Percentiles rank a stretch among this genome's conserved stretches.
These are phyloP conservation scores for Hemisphaericaspora lyxosophila DNA, from an alignment of 1,139 yeast genomes.

Conservation along the genomic window DNA sequence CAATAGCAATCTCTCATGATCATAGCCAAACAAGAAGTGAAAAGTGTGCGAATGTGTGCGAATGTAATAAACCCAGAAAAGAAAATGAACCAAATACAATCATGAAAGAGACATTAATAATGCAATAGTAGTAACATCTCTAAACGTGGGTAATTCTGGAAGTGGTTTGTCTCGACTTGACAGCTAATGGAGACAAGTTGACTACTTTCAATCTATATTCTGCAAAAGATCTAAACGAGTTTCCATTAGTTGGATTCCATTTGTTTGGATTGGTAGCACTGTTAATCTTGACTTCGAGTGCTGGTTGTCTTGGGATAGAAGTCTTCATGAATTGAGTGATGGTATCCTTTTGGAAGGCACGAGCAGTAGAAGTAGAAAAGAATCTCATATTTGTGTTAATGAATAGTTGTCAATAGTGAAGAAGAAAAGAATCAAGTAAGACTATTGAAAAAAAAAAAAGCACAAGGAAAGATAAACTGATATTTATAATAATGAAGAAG, in stretches of 20 bases:
- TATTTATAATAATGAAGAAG: too few relatives aligned
- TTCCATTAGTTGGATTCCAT: constrained; percentile 40
- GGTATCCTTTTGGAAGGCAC: constrained; percentile 10
- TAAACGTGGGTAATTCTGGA: neutral
- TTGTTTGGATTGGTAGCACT: constrained; percentile 15
- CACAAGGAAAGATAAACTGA: too few relatives aligned
- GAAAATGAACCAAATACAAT: constrained; percentile 1
- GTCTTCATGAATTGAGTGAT: constrained; percentile 34
- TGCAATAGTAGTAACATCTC: too few relatives aligned
- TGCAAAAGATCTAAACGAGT: constrained; percentile 52
- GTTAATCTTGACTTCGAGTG: constrained; percentile 32
- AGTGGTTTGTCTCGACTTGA: constrained; percentile 11
- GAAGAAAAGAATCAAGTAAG: neutral
- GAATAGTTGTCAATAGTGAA: too few relatives aligned
- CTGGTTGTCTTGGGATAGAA: constrained; percentile 56
- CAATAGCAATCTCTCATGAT: too few relatives aligned
- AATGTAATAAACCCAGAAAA: constrained; percentile 4
- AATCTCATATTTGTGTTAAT: constrained; percentile 11
- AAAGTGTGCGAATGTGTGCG: too few relatives aligned
- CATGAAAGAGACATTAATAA: too few relatives aligned
- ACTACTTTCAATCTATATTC: constrained; percentile 54
- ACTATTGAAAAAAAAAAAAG: neutral
- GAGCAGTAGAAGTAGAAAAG: constrained; percentile 10
- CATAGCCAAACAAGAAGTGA: too few relatives aligned
- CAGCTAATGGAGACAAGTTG: constrained; percentile 49